Evolutionary conservation across 495 filamentous ascomycete species (phyloP), one percentile per base, ranked within the genome.

Genomic region (Hyaloscypha bicolor): DNA sequence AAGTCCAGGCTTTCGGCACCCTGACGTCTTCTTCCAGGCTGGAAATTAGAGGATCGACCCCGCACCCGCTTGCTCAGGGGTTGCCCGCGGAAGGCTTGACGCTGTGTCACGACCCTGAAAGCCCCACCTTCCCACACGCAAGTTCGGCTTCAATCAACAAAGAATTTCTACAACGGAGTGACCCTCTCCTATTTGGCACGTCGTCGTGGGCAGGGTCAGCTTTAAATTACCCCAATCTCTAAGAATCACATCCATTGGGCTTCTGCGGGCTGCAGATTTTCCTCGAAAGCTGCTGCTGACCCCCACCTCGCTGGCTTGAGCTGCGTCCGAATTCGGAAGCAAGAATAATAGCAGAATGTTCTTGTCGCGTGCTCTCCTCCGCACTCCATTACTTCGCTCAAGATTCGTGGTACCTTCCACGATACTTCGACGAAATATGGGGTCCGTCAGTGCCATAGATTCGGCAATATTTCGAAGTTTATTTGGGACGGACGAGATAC

Each of bases 401-500:
- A 64, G 25, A 30, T 64, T 64, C 32, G 22, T 35, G 14, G 14
- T 30, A 30, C 16, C 37, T 30, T 29, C 53, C 4, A 31, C 29
- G 4, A 51, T 35, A 6, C 3, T 33, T 22, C 33, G 25, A 3
- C 37, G 66, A 30, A 63, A 31, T 19, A 68, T 68, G 60, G 61
- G 66, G 12, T 77, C 76, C 9, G 78, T 83, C 62, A 80, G 78
- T 63, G 80, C 81, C 0, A 80, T 85, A 62, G 82, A 84, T 67
- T 85, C 82, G 3, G 69, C 77, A 33, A 79, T 85, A 45, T 85
- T 85, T 68, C 75, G 78, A 9, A 80, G 76, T 1, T 68, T 85
- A 0, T 84, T 84, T 68, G 82, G 82, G 2, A 84, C 82, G 14
- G 79, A 83, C 9, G 81, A 83, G 62, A 83, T 84, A 62, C 78